Percentiles rank a stretch among this genome's conserved stretches.
These are phyloP conservation scores for Fusarium begoniae DNA, from an alignment of 2,329 filamentous ascomycete genomes.

Conservation along the genomic window DNA sequence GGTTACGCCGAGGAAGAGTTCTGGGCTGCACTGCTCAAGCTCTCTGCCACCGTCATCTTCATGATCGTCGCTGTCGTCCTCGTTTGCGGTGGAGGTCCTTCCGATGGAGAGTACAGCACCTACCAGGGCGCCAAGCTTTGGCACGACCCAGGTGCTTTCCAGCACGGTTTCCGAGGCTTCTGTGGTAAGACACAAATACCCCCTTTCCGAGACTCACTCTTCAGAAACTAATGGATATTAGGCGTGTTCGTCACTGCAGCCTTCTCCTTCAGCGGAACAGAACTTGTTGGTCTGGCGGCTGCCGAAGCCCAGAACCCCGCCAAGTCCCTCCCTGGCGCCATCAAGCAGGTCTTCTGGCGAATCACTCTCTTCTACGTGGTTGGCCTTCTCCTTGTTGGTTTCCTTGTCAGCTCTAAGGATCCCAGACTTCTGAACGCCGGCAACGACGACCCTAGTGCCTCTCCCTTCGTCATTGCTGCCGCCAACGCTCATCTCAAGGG, in stretches of 20 bases:
- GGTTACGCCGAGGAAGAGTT: constrained; percentile 70
- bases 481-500: constrained; percentile 61
- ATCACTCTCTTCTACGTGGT: constrained; percentile 66
- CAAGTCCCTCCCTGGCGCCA: constrained; percentile 79
- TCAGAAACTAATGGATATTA: not conserved
- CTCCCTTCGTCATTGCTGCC: constrained; percentile 67
- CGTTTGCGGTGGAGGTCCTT: constrained; percentile 68
- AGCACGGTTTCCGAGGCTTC: constrained; percentile 79
- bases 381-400: constrained; percentile 61
- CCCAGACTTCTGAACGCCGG: constrained; percentile 59
- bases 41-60: constrained; percentile 67
- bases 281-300: constrained; percentile 78
- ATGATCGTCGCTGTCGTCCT: constrained; percentile 70
- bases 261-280: constrained; percentile 77
- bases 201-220: rapidly evolving
- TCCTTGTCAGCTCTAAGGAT: constrained; percentile 59
- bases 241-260: constrained; percentile 69
- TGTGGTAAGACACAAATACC: constrained; percentile 59
- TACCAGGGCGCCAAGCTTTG: constrained; percentile 62
- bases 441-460: constrained; percentile 47
- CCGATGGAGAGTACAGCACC: constrained; percentile 52
- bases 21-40: constrained; percentile 64
- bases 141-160: constrained; percentile 65
- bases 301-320: constrained; percentile 76
- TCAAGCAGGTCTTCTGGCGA: constrained; percentile 79